Conservation (phyloP, 2,329 filamentous ascomycete species). For the Akanthomyces uredinophilus region DNA sequence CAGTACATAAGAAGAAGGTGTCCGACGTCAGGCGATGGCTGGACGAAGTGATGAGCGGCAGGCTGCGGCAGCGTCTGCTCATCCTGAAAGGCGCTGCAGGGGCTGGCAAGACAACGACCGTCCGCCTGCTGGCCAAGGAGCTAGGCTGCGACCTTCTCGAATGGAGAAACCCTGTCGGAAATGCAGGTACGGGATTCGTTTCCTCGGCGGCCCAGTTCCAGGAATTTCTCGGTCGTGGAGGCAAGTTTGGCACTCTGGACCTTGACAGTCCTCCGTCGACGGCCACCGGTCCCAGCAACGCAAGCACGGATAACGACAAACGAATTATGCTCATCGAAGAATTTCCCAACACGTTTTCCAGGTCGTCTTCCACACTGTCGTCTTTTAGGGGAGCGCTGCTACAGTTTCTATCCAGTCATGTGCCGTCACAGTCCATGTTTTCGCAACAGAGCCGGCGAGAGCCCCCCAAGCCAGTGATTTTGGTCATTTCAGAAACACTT, state of each 20-base stretch:
- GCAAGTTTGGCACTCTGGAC: constrained; percentile 71
- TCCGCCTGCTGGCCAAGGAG: constrained; percentile 71
- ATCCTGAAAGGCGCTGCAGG: constrained; percentile 88
- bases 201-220: constrained; percentile 80
- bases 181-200: constrained; percentile 54
- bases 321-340: constrained; percentile 74
- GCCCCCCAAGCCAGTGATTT: constrained; percentile 66
- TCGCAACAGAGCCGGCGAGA: constrained; percentile 37
- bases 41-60: constrained; percentile 63
- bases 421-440: constrained; percentile 49
- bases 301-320: constrained; percentile 22
- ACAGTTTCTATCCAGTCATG: constrained; percentile 66
- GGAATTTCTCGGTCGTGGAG: constrained; percentile 79
- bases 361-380: constrained; percentile 57
- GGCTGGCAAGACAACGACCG: constrained; percentile 85
- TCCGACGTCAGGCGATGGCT: constrained; percentile 81
- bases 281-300: constrained; percentile 19
- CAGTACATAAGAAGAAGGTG: constrained; percentile 93
- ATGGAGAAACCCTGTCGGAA: constrained; percentile 78
- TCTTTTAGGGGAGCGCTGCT: constrained; percentile 72
- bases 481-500: constrained; percentile 88
- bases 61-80: constrained; percentile 64
- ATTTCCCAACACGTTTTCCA: constrained; percentile 70
- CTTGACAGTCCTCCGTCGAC: constrained; percentile 29
- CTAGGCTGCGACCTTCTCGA: constrained; percentile 74